Evolutionary conservation across 202 grass and related monocot genomes (phyloP).

Genomic region (Setaria viridis): DNA sequence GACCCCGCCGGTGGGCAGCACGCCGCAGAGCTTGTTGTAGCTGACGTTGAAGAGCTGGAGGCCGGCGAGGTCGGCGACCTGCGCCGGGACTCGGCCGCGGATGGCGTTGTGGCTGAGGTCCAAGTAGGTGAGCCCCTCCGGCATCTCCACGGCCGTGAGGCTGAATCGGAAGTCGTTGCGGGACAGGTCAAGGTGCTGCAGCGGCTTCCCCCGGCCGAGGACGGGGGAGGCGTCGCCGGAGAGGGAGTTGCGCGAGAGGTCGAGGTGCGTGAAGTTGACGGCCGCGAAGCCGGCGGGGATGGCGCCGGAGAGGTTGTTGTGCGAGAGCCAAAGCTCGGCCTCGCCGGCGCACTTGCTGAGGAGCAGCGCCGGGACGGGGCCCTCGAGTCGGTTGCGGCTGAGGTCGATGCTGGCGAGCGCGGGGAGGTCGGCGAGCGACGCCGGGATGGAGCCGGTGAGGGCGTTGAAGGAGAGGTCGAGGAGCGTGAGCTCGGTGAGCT

Average conservation of each 20-base stretch:
- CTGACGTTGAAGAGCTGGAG: conserved; percentile 64
- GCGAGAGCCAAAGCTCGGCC: conserved; percentile 49
- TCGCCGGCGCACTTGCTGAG: background rate
- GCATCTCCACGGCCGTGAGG: conserved; percentile 42
- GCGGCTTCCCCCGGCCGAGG: conserved; percentile 28
- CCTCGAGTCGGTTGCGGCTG: conserved; percentile 61
- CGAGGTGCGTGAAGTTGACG: conserved; percentile 32
- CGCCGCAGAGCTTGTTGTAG: conserved; percentile 73
- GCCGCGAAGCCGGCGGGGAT: conserved; percentile 50
- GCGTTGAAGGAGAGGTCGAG: conserved; percentile 80
- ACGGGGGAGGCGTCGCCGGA: conserved; percentile 46
- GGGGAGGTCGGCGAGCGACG: conserved; percentile 13
- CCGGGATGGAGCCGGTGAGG: conserved; percentile 53
- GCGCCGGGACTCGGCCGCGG: conserved; percentile 53
- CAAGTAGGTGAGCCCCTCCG: background rate
- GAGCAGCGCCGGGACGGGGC: conserved; percentile 45
- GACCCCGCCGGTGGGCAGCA: conserved; percentile 48
- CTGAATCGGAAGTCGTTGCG: conserved; percentile 66
- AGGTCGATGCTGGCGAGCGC: conserved; percentile 48
- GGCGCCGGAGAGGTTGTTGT: conserved; percentile 60
- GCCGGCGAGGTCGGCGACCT: conserved; percentile 26
- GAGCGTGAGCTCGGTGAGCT: conserved; percentile 27
- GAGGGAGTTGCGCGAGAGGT: conserved; percentile 66
- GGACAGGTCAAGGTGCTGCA: conserved; percentile 57
- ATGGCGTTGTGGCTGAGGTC: conserved; percentile 80